Evolutionary conservation across 2,329 filamentous ascomycete species (phyloP).

Genomic region (Microcyclosporella mali): DNA sequence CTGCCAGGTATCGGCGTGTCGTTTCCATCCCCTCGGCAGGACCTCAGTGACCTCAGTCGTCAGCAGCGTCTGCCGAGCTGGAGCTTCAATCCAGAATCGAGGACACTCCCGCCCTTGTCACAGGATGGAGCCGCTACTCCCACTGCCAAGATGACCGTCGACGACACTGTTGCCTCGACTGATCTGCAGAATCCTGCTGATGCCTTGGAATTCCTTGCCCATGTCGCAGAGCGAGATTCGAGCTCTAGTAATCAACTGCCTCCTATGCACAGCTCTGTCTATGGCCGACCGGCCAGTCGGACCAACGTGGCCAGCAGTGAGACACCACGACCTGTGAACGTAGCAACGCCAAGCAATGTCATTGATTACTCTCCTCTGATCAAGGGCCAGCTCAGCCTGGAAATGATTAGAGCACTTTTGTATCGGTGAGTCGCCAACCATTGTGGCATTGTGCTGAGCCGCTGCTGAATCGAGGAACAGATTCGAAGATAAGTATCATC

Average conservation of each 20-base stretch:
- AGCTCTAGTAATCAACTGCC: slow-evolving; percentile 23
- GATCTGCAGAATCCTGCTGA: slow-evolving; percentile 32
- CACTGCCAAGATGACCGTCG: slow-evolving; percentile 27
- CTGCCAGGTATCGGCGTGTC: slow-evolving; percentile 15
- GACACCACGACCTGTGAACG: slow-evolving; percentile 5
- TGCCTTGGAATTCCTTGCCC: slow-evolving; percentile 30
- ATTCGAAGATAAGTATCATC: slow-evolving; percentile 30
- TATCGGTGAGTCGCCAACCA: slow-evolving; percentile 16
- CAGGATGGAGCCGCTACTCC: slow-evolving; percentile 19
- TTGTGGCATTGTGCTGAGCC: too few species aligned
- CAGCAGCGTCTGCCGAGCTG: slow-evolving; percentile 18
- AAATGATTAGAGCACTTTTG: slow-evolving; percentile 26
- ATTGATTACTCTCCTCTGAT: slow-evolving; percentile 27
- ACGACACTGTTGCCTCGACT: slow-evolving; percentile 28
- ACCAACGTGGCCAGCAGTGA: slow-evolving; percentile 8
- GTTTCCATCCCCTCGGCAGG: slow-evolving; percentile 7
- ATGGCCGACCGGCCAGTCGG: slow-evolving; percentile 14
- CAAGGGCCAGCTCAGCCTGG: slow-evolving; percentile 25
- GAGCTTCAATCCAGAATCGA: slow-evolving; percentile 22
- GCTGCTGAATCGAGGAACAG: too few species aligned
- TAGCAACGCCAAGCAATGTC: slow-evolving; percentile 12
- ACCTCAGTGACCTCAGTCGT: slow-evolving; percentile 11
- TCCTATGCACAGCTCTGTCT: slow-evolving; percentile 25
- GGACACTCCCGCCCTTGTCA: slow-evolving; percentile 23
- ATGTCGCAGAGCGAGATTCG: slow-evolving; percentile 29